A percentile compares a stretch with the other conserved stretches of the same genome.
Conservation (phyloP, 495 filamentous ascomycete species). For the Trichoderma virens region DNA sequence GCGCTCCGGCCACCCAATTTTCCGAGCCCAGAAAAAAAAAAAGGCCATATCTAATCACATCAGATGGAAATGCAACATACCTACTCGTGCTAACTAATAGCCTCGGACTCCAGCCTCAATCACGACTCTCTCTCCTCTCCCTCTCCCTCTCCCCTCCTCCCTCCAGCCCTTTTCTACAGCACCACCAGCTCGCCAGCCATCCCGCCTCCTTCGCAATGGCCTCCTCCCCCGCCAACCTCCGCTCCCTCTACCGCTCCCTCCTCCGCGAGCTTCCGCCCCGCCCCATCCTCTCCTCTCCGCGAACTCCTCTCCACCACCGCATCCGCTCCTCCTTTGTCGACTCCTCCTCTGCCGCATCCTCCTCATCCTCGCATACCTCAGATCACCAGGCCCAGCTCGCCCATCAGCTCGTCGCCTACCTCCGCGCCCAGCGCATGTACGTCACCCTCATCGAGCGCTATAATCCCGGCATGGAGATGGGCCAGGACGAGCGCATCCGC, state of each 20-base stretch:
- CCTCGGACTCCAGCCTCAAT: too few species aligned
- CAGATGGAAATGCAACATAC: too few species aligned
- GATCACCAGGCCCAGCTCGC: constrained; percentile 46
- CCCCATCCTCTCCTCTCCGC: constrained; percentile 40
- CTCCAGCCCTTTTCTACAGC: too few species aligned
- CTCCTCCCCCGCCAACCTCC: constrained; percentile 32
- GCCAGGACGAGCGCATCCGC: constrained; percentile 74
- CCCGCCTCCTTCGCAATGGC: constrained; percentile 13
- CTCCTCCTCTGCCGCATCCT: constrained; percentile 18
- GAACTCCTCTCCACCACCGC: constrained; percentile 51
- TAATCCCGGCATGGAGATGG: constrained; percentile 80
- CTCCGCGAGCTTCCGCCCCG: constrained; percentile 84
- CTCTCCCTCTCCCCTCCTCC: too few species aligned
- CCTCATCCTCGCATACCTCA: background rate
- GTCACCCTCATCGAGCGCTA: constrained; percentile 75
- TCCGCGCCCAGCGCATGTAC: constrained; percentile 76
- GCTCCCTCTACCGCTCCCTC: constrained; percentile 79
- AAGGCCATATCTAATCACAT: too few species aligned
- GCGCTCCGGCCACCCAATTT: constrained; percentile 1
- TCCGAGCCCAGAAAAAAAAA: constrained; percentile 2
- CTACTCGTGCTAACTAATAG: too few species aligned
- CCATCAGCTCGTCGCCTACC: constrained; percentile 71
- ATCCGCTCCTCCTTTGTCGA: constrained; percentile 48
- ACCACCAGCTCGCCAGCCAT: background rate
- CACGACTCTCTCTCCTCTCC: too few species aligned